phyloP scores from a whole-genome alignment of 805 yeast species.

The Candida pini region DNA sequence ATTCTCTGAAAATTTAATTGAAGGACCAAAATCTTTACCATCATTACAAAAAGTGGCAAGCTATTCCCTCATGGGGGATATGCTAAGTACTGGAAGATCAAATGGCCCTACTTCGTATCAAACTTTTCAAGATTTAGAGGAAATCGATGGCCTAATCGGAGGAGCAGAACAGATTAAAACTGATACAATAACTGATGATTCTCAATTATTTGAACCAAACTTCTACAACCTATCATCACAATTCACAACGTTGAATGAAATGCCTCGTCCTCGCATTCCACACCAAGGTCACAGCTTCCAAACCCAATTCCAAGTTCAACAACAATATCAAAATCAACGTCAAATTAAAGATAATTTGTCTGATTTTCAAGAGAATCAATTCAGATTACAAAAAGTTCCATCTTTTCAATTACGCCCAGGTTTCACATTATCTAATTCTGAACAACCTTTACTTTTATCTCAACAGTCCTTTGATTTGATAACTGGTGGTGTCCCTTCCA shows the following conservation, averaged over 20 bases:
- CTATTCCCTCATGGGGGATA: background rate
- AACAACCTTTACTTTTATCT: background rate
- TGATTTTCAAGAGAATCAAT: background rate
- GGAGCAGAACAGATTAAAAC: no score
- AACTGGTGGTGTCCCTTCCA: background rate
- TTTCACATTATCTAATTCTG: background rate
- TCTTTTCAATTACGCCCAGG: background rate
- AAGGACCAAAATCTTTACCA: background rate
- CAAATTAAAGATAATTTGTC: background rate
- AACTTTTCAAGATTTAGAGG: background rate
- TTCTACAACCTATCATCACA: background rate
- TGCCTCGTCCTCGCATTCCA: no score
- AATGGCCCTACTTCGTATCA: background rate
- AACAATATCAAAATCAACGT: background rate
- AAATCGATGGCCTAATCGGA: no score
- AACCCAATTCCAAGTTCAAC: background rate
- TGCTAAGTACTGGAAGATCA: background rate
- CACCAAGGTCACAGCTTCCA: background rate
- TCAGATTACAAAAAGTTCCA: background rate
- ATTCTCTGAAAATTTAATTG: background rate
- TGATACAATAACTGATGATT: background rate
- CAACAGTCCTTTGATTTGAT: background rate
- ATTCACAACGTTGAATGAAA: background rate
- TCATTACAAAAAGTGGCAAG: background rate
- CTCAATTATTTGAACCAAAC: background rate